Base-by-base conservation (phyloP, 1,139 yeast species). In the Zhuliangozyma parablackwelliae region DNA sequence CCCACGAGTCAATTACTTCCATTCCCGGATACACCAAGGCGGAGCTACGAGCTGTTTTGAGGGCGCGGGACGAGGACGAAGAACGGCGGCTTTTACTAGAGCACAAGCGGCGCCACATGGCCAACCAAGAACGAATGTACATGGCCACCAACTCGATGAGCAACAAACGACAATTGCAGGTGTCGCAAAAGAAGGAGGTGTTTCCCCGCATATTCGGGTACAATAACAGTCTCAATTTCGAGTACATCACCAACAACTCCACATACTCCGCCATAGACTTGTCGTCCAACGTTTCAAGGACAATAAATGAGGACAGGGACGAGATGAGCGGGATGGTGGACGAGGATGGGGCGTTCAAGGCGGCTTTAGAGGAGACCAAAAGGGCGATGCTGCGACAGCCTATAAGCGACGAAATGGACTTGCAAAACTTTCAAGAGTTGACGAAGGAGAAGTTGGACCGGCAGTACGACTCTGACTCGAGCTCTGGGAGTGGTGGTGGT, bases 1-100 rank as follows among this genome's bases (percentile, higher is more conserved):
- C 10, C 12, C 24, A 9, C 20, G 10, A 32, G 35, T 20, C 35
- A 39, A n/a, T 43, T 43, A 21, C 30, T 31, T 38, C 69, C 3
- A 60, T 70, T 10, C 76, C 75, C 0, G 75, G 74, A 7, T 67
- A 60, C 42, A 65, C 73, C 4, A 56, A 51, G 31, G 62, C 62
- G 10, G 75, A 70, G 45, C 51, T 68, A 35, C 50, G 50, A 8
- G 48, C 65, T 7, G 41, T 58, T 9, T 28, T 45, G 8, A 36
- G 37, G 23, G 35, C 38, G 21, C 38, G 35, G 10, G 32, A 36
- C 12, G 43, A 40, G 26, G 59, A 54, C 29, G 65, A 63, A 21
- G 71, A 66, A 39, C 52, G 50, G 32, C 54, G 55, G 32, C 42
- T 56, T 29, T 45, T 69, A 29, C 54, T 58, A 52, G 63, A 66